Evolutionary conservation across 768 basidiomycete genomes (phyloP), one percentile per base, ranked within the genome.

Genomic region (Mycena polygramma): DNA sequence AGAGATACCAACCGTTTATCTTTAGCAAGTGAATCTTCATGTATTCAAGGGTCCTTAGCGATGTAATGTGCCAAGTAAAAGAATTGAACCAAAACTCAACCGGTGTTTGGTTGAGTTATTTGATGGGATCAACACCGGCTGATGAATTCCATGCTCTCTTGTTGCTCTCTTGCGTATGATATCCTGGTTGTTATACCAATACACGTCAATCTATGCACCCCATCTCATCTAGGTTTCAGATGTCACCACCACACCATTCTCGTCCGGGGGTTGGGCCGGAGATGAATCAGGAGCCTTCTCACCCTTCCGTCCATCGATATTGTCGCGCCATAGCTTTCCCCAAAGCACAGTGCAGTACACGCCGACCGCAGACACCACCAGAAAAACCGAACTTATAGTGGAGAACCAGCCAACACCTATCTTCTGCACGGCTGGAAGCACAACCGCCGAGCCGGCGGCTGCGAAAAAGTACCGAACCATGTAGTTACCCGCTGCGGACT

Each of bases 331-430:
- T 19, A 48, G 37, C 39, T 67, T n/a, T 19, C 72, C 72, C 72
- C 68, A 73, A 9, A 70, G 30, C 15, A 69, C 63, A 17, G 72
- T 70, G 58, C 57, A 63, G 36, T 70, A 63, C 0, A 73, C 53
- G 9, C 35, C 53, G 17, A 43, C 62, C 10, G 72, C 53, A 17
- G 46, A 30, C 20, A 70, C 0, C 7, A 68, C 61, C n/a, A 73
- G 39, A 48, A 73, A 73, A 14, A 70, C 51, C 17, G 66, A 57
- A 4, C 62, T 45, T 24, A 73, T 70, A 22, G 72, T 73, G 17
- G 69, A 73, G 39, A 73, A 73, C 72, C 72, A 73, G 35, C 72
- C 72, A 15, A 73, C 69, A 0, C 72, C 72, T 48, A 73, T 73
- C 7, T 67, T 63, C 19, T 73, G 37, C 0, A 73, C 66, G 8